Conservation (phyloP, 2,329 filamentous ascomycete species). For the Verticillium tricorpus region DNA sequence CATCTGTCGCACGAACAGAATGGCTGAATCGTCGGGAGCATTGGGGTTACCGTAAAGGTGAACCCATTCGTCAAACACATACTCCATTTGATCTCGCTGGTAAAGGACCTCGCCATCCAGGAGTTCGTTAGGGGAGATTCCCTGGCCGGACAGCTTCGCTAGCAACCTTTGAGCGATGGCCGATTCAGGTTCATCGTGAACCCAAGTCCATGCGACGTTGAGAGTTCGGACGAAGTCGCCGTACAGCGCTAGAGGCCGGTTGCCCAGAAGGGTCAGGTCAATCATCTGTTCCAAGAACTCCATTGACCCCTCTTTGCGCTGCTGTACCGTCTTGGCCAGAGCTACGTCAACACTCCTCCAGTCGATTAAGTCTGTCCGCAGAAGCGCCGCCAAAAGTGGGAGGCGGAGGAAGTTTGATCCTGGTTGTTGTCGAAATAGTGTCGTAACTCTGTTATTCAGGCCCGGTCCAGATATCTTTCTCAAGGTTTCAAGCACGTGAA, state of each 20-base stretch:
- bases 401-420: constrained; percentile 52
- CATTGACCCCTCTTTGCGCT: constrained; percentile 67
- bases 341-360: constrained; percentile 65
- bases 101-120: constrained; percentile 53
- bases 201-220: constrained; percentile 76
- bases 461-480: constrained; percentile 54
- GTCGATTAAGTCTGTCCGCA: constrained; percentile 57
- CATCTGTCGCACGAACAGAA: constrained; percentile 80
- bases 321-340: constrained; percentile 66
- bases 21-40: constrained; percentile 65
- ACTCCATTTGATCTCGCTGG: constrained; percentile 81
- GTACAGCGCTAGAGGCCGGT: constrained; percentile 72
- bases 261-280: constrained; percentile 72
- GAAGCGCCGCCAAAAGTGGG: constrained; percentile 52
- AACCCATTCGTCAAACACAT: constrained; percentile 95
- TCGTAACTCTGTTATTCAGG: constrained; percentile 50
- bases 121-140: constrained; percentile 26
- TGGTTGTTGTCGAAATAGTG: constrained; percentile 53
- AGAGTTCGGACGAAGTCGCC: constrained; percentile 83
- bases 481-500: constrained; percentile 57
- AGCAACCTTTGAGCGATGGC: constrained; percentile 66
- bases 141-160: constrained; percentile 47
- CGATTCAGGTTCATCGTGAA: constrained; percentile 66
- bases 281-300: constrained; percentile 78
- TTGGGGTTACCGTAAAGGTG: constrained; percentile 74